Base-by-base conservation (phyloP, 179 eudicot species). In the Camellia oleifera region DNA sequence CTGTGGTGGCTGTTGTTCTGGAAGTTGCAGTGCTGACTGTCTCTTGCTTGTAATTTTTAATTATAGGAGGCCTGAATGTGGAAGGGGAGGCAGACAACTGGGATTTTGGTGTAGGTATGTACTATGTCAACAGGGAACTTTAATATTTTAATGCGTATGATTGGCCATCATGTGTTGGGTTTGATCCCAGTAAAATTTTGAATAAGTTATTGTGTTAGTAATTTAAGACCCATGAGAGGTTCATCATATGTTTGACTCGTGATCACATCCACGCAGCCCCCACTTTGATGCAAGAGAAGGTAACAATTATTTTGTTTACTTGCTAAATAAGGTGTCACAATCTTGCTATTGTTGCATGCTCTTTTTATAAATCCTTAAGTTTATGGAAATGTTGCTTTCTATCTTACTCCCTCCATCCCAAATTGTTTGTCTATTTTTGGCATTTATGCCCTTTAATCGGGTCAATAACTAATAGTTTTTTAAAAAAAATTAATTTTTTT, bases 81-180 rank as follows among this genome's bases (percentile, higher is more conserved):
- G 98, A 94, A 87, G 99, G 98, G 76, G 99, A 97, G 81, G 88
- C 97, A 45, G 99, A 97, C 83, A 94, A 91, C 91, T 97, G 92
- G 92, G 99, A 97, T 88, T 94, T 97, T 83, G 99, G 98, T 81
- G 91, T 97, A 81, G 97, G 99, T 96, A 86, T 60, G 89, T 75
- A 94, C 90, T 90, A 81, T 70, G 87, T 71, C n/a, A 46, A 73
- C 64, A 62, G 23, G 44, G 9, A 23, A 32, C 3, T 67, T 5
- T 18, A 12, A 17, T 52, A 54, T 58, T 73, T 64, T 63, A 63
- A 14, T 50, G 26, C 48, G 3, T 32, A 32, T n/a, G 67, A 61
- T 32, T 9, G n/a, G 69, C 40, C 5, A 20, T 64, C 45, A 7
- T 18, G 50, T 14, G 18, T 11, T 14, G 26, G 10, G 42, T 20